Conservation (phyloP, 805 yeast genomes). For the Kazachstania psychrophila region DNA sequence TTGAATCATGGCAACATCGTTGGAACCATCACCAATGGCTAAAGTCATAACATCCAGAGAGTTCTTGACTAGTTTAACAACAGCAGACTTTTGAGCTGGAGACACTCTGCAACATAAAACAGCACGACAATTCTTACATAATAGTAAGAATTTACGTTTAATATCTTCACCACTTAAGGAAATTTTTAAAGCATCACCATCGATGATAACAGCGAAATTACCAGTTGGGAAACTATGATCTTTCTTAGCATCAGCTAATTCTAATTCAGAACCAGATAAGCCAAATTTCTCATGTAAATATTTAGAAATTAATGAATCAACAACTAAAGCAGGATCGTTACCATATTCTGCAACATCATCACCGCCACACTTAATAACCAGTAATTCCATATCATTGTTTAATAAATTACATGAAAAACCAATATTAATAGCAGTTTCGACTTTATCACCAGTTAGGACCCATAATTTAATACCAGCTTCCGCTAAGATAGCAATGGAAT, state of each 20-base stretch:
- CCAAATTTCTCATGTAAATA: conserved; percentile 48
- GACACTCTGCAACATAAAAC: conserved; percentile 83
- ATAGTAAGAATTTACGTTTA: conserved; percentile 50
- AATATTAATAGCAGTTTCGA: conserved; percentile 83
- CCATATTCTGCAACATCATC: conserved; percentile 42
- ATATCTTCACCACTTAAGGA: conserved; percentile 39
- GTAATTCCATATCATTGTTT: conserved; percentile 65
- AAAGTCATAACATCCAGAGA: conserved; percentile 72
- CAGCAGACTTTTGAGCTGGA: conserved; percentile 82
- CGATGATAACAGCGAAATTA: conserved; percentile 61
- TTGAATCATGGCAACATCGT: conserved; percentile 87
- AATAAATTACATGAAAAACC: conserved; percentile 77
- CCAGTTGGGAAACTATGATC: conserved; percentile 62
- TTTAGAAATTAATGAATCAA: conserved; percentile 41
- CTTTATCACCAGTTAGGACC: conserved; percentile 83
- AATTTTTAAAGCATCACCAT: conserved; percentile 66
- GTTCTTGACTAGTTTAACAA: conserved; percentile 67
- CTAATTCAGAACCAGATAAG: conserved; percentile 51
- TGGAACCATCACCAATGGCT: conserved; percentile 84
- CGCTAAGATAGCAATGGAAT: conserved; percentile 57
- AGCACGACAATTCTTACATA: conserved; percentile 73
- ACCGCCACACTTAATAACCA: conserved; percentile 45
- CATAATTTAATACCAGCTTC: conserved; percentile 76
- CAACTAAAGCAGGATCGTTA: conserved; percentile 32
- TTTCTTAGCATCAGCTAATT: conserved; percentile 42